Percentiles rank a stretch among this genome's conserved stretches.
These are phyloP conservation scores for Elsinoe fawcettii DNA, from an alignment of 2,329 filamentous ascomycete genomes.

Conservation along the genomic window DNA sequence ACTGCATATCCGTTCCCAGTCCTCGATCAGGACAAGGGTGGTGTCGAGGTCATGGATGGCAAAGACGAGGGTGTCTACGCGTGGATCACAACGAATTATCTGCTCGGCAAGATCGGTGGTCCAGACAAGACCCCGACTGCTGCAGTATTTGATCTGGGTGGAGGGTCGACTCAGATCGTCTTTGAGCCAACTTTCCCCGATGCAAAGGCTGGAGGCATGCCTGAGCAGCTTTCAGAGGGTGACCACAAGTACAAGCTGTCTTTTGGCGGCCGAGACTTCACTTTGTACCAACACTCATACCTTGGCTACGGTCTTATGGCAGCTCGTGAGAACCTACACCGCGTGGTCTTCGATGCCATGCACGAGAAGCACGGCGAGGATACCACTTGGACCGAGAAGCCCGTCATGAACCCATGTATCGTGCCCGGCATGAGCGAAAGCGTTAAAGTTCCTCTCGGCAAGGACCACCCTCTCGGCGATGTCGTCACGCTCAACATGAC, in stretches of 20 bases:
- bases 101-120: slow-evolving; percentile 92
- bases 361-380: slow-evolving; percentile 52
- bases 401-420: slow-evolving; percentile 79
- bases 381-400: slow-evolving; percentile 57
- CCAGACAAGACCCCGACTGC: slow-evolving; percentile 86
- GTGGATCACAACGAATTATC: slow-evolving; percentile 98
- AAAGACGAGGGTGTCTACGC: slow-evolving; percentile 96
- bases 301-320: slow-evolving; percentile 95
- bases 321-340: slow-evolving; percentile 79
- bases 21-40: slow-evolving; percentile 72
- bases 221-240: slow-evolving; percentile 73
- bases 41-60: slow-evolving; percentile 95
- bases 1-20: slow-evolving; percentile 90
- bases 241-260: slow-evolving; percentile 92
- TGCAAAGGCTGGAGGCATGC: slow-evolving; percentile 66
- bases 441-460: slow-evolving; percentile 63
- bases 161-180: slow-evolving; percentile 96
- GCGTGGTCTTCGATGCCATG: slow-evolving; percentile 63
- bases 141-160: slow-evolving; percentile 90
- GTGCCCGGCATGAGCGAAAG: slow-evolving; percentile 67
- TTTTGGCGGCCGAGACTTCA: slow-evolving; percentile 85
- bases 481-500: slow-evolving; percentile 73
- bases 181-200: slow-evolving; percentile 91
- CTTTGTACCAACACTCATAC: slow-evolving; percentile 96
- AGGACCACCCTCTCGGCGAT: slow-evolving; percentile 57